Conservation (phyloP, 306 rosid species). For the Quercus wislizeni region DNA sequence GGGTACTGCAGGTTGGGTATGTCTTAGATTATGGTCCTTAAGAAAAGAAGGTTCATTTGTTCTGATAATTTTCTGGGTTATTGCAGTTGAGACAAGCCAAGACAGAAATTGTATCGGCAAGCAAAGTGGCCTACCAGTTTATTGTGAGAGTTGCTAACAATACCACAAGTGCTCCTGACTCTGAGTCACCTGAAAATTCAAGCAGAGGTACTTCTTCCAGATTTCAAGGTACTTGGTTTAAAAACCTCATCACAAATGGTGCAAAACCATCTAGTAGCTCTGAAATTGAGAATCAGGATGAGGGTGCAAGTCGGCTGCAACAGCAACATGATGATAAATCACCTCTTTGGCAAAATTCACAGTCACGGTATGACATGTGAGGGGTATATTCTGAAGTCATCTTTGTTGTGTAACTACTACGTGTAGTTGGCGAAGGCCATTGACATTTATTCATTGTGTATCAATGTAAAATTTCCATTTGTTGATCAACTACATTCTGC, state of each 20-base stretch:
- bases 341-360: constrained; percentile 32
- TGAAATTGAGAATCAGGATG: constrained; percentile 57
- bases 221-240: constrained; percentile 85
- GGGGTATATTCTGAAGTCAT: constrained; percentile 12
- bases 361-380: constrained; percentile 42
- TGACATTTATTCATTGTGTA: constrained; percentile 48
- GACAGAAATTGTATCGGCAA: constrained; percentile 84
- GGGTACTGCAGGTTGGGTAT: background rate
- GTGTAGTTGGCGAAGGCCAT: constrained; percentile 22
- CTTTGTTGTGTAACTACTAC: constrained; percentile 26
- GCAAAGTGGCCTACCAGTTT: constrained; percentile 95
- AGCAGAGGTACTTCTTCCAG: constrained; percentile 60
- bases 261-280: constrained; percentile 87
- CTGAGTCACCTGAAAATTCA: constrained; percentile 64
- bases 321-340: constrained; percentile 36
- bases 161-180: constrained; percentile 39
- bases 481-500: constrained; percentile 38
- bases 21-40: background rate
- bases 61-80: constrained; percentile 7
- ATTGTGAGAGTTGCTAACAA: constrained; percentile 73
- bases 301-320: constrained; percentile 25
- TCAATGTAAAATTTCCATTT: constrained; percentile 54
- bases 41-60: background rate
- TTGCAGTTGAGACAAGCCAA: constrained; percentile 95
- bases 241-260: constrained; percentile 67